Evolutionary conservation across 805 yeast species (phyloP).

Genomic region (Candida michaelii): DNA sequence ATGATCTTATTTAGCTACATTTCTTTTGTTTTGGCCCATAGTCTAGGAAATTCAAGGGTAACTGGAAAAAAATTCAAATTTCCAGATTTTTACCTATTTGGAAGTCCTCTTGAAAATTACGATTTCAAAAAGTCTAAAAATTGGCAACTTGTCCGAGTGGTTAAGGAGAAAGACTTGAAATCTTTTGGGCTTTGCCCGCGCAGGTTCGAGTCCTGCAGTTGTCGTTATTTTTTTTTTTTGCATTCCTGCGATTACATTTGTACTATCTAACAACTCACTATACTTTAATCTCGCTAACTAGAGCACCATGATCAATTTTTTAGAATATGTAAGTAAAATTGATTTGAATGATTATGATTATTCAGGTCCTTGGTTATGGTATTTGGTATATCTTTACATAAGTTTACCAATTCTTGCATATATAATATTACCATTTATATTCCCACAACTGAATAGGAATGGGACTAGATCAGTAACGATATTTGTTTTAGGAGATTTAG

Average conservation of each 20-base stretch:
- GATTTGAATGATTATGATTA: slow-evolving; percentile 12
- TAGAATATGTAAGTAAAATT: neutral
- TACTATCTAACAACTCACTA: neutral
- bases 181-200: slow-evolving; percentile 12
- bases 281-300: too few relatives aligned
- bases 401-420: slow-evolving; percentile 37
- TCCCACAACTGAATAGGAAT: neutral
- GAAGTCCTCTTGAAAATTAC: neutral
- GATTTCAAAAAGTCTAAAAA: neutral
- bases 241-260: neutral
- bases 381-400: slow-evolving; percentile 46
- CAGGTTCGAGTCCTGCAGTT: slow-evolving; percentile 13
- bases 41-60: too few relatives aligned
- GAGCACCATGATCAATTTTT: neutral
- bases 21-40: too few relatives aligned
- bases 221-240: slow-evolving; percentile 7
- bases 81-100: neutral
- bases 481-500: slow-evolving; percentile 88
- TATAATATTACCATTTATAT: slow-evolving; percentile 8
- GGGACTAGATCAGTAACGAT: slow-evolving; percentile 55
- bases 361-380: slow-evolving; percentile 43
- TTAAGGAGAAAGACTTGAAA: slow-evolving; percentile 11
- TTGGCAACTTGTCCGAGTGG: slow-evolving; percentile 11
- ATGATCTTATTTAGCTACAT: too few relatives aligned
- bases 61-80: too few relatives aligned